Evolutionary conservation across 169 alveolate genomes (phyloP), one percentile per base, ranked within the genome.

Genomic region (Plasmodium cynomolgi): DNA sequence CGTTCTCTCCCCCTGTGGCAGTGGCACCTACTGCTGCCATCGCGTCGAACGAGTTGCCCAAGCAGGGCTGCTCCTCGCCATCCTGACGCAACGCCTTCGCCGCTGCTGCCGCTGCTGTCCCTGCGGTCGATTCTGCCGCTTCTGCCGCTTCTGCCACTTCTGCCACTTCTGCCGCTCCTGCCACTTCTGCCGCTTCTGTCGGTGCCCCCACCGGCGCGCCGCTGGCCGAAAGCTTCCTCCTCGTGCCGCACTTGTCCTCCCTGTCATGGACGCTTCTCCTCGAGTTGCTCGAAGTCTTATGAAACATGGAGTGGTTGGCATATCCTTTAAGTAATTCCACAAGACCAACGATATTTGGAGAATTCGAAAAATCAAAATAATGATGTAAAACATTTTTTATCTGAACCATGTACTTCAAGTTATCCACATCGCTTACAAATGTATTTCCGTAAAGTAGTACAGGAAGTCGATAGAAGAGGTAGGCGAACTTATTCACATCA

Each of bases 391-490:
- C 23, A 20, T 37, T 58, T 75, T 7, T 86, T n/a, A 86, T 86
- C 6, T 31, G 75, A 39, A 17, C 58, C 6, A 86, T 74, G 33
- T 17, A 23, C 47, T 77, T 86, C 15, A 85, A n/a, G 50, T 75
- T 79, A 13, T 85, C 86, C 26, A 74, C 26, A 41, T 85, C 93
- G 13, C 44, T 85, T 17, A 85, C 80, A 85, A 75, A 85, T 37
- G 74, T 85, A 9, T 31, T 58, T 1, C 93, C 93, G 68, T 33
- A 85, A 33, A 85, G 20, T 7, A 85, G 31, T 3, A 85, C 54
- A 4, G 93, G 93, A 1, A 85, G 50, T 75, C 93, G 58, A 77
- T 85, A 85, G 20, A 85, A 85, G 17, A 85, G 44, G 33, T 85
- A 85, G 8, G 93, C 39, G 44, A 75, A 85, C 29, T 85, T 85